Evolutionary conservation across 2,329 filamentous ascomycete genomes (phyloP).

Genomic region (Chaetothyriales sp.): DNA sequence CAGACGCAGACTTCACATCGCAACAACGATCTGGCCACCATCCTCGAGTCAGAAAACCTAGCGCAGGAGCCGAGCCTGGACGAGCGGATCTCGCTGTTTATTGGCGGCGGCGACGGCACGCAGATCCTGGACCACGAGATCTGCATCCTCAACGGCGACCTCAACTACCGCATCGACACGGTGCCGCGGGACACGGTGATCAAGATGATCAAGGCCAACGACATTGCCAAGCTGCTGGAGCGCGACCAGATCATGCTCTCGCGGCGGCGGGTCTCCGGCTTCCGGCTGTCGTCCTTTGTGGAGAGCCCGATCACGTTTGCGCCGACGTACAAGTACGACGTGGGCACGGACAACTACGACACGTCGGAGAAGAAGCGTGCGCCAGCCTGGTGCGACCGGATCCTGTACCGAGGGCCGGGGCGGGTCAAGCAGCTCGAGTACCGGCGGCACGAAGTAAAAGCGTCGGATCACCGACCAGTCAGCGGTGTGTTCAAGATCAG

Average conservation of each 20-base stretch:
- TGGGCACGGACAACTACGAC: conserved; percentile 87
- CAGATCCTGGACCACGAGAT: conserved; percentile 96
- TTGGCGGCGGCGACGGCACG: conserved; percentile 82
- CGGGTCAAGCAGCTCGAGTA: conserved; percentile 82
- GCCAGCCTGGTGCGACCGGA: conserved; percentile 89
- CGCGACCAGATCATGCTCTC: conserved; percentile 86
- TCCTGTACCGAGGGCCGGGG: conserved; percentile 71
- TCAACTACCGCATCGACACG: conserved; percentile 96
- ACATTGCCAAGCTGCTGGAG: conserved; percentile 73
- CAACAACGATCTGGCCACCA: conserved; percentile 81
- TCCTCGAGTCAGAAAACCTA: conserved; percentile 67
- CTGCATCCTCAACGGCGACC: conserved; percentile 87
- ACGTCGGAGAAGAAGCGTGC: conserved; percentile 85
- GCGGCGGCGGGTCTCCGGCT: conserved; percentile 73
- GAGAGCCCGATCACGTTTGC: conserved; percentile 83
- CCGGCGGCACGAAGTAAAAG: conserved; percentile 69
- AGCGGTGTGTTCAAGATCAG: conserved; percentile 69
- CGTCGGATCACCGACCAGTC: conserved; percentile 87
- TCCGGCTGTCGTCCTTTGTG: conserved; percentile 76
- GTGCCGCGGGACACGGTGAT: conserved; percentile 91
- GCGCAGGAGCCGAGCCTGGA: conserved; percentile 53
- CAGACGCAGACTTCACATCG: conserved; percentile 80
- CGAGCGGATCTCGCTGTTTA: conserved; percentile 59
- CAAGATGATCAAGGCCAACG: conserved; percentile 63
- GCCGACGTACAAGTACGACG: conserved; percentile 97